Evolutionary conservation across 371 early-diverging fungal species (phyloP), one percentile per base, ranked within the genome.

Genomic region (Mortierella sp.): DNA sequence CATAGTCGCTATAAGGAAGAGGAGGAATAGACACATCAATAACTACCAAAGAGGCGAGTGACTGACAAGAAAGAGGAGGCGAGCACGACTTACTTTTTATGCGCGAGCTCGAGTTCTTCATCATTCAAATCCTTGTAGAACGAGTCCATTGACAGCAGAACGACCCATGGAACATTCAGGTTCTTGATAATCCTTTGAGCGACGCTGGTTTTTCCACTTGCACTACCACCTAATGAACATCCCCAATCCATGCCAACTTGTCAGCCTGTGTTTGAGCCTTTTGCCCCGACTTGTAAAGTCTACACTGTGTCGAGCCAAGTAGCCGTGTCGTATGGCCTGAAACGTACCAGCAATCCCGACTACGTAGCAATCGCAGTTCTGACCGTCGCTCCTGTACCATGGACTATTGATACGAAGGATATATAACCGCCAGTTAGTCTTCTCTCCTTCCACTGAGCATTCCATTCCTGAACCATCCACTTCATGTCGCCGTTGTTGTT

Each of bases 121-220:
- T 88, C 87, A 13, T 83, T 88, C 63, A 97, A 81, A 14, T 86
- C 81, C 63, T 92, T 95, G 83, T 97, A 97, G 76, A 95, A 97
- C 5, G 94, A 93, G 81, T 97, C 97, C 96, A 96, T 96, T 41
- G 92, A 94, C 29, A 97, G 56, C 37, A 97, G 86, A 4, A 94
- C 91, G 3, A 95, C 95, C 93, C 93, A 92, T 17, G 93, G 92
- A 0, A 91, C 92, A 63, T 91, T 89, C 57, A 93, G 69, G 53
- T 88, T 87, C 63, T 90, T 90, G 54, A 91, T 84, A 50, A 93
- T 90, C 47, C 88, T 83, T 83, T 88, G 86, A 8, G 92, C 87
- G 14, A 93, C 92, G 82, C 92, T 91, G 28, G 93, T 93, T 71
- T 93, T 93, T 52, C 93, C 93, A 83, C 92, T 92, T 29, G 91